Percentiles rank a stretch among this genome's conserved stretches.
Evolutionary conservation across 495 filamentous ascomycete genomes (phyloP).

Genomic region (Penicillium subrubescens): DNA sequence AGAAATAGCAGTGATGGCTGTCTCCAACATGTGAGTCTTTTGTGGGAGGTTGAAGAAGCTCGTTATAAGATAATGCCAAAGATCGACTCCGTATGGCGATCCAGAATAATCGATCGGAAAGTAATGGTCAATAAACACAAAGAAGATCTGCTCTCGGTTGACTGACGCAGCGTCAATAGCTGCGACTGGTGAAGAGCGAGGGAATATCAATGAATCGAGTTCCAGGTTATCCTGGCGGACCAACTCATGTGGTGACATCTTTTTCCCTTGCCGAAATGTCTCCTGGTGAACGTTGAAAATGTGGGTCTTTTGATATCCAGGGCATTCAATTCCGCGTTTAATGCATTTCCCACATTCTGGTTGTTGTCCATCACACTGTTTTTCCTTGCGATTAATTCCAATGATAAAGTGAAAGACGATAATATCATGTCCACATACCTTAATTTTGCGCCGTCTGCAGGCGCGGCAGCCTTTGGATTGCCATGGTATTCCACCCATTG

Average conservation of each 20-base stretch:
- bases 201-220: neutral
- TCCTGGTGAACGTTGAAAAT: neutral
- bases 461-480: neutral
- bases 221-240: neutral
- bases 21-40: neutral
- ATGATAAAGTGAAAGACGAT: neutral
- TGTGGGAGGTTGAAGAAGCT: neutral
- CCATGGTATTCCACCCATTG: neutral
- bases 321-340: neutral
- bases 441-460: neutral
- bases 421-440: neutral
- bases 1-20: neutral
- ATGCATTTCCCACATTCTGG: neutral
- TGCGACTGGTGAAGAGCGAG: neutral
- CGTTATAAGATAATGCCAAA: neutral
- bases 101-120: neutral
- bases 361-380: neutral
- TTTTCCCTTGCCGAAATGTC: neutral
- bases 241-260: neutral
- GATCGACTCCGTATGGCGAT: neutral
- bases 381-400: neutral
- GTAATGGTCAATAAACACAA: neutral
- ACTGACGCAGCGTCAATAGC: neutral
- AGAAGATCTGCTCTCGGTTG: neutral
- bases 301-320: neutral